Base-by-base conservation (phyloP, 2,329 filamentous ascomycete species). In the Colletotrichum limetticola region DNA sequence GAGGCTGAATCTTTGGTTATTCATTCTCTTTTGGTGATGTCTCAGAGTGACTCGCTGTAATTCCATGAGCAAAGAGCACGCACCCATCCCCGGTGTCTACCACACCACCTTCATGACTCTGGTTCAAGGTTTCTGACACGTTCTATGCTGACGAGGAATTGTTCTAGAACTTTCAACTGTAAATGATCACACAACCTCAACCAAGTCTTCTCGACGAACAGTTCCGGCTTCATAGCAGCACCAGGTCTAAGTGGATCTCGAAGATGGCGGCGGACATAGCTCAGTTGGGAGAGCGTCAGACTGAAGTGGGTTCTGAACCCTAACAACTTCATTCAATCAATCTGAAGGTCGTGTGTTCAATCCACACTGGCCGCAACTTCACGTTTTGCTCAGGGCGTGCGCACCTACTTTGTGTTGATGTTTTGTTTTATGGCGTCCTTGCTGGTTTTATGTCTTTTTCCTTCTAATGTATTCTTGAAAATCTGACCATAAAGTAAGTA, bases 251-350 rank as follows among this genome's bases (percentile, higher is more conserved):
- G 4, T 16, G 28, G 22, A 37, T 1, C 66, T 57, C 70, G 66
- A 72, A 72, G 70, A 70, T 57, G 22, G 66, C 66, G 70, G 70
- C 70, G 70, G 70, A 72, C 70, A 72, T 72, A 72, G 70, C 70
- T 72, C 66, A 72, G 70, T 70, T 70, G 70, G 70, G 70, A 72
- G 70, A 72, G 70, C 70, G 70, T 72, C 70, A 72, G 70, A 72
- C 70, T 72, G 70, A 72, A 72, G 70, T 65, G 66, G 70, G 66
- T 65, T 70, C 16, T 1, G 0, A 7, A 65, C 66, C 66, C 70
- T 65, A 5, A 4, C 65, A 70, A 72, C 70, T 72, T 72, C 70
- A 72, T 57, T 72, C 70, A 53, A 24, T 61, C 28, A 30, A 30
- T 30, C 28, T 30, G 28, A 30, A 30, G 28, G 28, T 30, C 28